Evolutionary conservation across 352 stramenopile genomes (phyloP), one percentile per base, ranked within the genome.

Genomic region (Phytophthora pinifolia): DNA sequence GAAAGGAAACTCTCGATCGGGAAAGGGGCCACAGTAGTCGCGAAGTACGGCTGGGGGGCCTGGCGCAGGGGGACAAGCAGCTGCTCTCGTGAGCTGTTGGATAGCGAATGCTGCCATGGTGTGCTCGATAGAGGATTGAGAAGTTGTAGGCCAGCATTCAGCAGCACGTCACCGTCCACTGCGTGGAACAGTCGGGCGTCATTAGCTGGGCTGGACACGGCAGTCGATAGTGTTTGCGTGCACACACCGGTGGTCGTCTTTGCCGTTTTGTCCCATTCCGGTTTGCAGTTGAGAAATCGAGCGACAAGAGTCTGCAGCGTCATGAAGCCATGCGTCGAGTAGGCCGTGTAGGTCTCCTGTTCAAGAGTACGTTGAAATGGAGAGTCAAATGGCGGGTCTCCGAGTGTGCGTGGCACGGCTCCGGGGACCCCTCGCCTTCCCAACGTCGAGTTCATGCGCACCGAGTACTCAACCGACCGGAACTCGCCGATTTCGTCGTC

Each of bases 221-320:
- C 65, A 3, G 69, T 70, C 6, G 72, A 74, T 5, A 70, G 62
- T 22, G 52, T 50, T 34, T 84, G 73, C 15, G 70, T 65, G 37
- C 79, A 89, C 2, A 39, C 63, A 4, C 69, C 70, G 15, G 54
- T 79, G 9, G 78, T 82, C 5, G 59, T 55, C 18, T 78, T 59
- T 1, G 58, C 65, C 0, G 61, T 56, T 9, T 42, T 15, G 30
- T 88, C 64, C 72, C 71, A 88, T 17, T 59, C 25, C 0, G 78
- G 80, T 54, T 82, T 66, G 31, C 80, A 90, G 47, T 78, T 81
- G 2, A 71, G 53, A 29, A 90, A 88, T 1, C 74, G 71, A 4
- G 77, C 76, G 4, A 88, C 72, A 0, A 74, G 36, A 22, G 78
- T 90, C 43, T 90, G 80, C 20, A 90, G 47, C 1, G 77, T 88